Percentiles rank a stretch among this genome's conserved stretches.
phyloP scores from a whole-genome alignment of 75 land plant genomes.

The Sequoia sempervirens region DNA sequence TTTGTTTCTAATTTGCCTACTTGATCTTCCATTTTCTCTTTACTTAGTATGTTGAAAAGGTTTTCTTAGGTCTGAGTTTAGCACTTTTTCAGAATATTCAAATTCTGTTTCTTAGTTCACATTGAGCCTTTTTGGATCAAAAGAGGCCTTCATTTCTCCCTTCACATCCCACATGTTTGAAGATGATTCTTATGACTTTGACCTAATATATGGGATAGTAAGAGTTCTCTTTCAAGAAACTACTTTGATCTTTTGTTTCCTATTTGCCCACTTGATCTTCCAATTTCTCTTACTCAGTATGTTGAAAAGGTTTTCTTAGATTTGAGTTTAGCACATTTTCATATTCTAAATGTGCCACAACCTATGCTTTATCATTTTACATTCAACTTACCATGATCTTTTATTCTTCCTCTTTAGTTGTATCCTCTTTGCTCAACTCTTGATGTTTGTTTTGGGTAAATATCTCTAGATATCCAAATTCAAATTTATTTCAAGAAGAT shows the following conservation, averaged over 20 bases:
- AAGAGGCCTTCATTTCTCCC: not conserved
- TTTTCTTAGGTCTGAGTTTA: not conserved
- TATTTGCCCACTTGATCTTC: not conserved
- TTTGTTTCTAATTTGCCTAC: not conserved
- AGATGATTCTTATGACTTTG: not conserved
- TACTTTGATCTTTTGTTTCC: not conserved
- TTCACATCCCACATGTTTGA: not conserved
- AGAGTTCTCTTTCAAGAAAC: not conserved
- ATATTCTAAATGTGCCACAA: not conserved
- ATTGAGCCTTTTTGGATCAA: too few relatives aligned
- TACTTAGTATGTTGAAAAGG: too few relatives aligned
- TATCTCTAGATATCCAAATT: not conserved
- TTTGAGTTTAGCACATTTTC: not conserved
- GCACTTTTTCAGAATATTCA: not conserved
- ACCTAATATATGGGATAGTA: not conserved
- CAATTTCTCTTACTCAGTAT: too few relatives aligned
- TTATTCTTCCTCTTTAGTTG: not conserved
- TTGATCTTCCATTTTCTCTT: too few relatives aligned
- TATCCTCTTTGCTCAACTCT: not conserved
- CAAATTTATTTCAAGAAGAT: too few relatives aligned
- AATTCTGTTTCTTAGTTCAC: too few relatives aligned
- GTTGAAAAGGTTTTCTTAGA: not conserved
- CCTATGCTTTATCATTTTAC: not conserved
- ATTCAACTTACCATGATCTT: not conserved
- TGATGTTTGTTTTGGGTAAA: not conserved